A percentile compares a stretch with the other conserved stretches of the same genome.
Conservation (phyloP, 1,284 basidiomycete genomes). For the Fomitopsis schrenkii region DNA sequence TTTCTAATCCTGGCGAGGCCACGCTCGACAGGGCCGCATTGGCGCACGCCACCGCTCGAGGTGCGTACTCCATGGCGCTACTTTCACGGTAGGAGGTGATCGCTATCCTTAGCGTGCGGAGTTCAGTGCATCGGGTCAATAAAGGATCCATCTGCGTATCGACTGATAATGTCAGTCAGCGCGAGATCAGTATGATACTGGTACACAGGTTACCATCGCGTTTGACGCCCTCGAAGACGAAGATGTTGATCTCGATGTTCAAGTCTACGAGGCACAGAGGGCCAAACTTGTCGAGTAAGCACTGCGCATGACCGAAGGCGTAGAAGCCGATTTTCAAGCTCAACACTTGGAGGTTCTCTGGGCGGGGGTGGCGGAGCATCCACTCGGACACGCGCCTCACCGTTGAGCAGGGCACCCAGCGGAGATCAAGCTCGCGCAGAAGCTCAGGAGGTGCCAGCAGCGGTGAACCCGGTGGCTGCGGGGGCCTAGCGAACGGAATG, state of each 20-base stretch:
- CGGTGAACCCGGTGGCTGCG: background rate
- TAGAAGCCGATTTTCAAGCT: background rate
- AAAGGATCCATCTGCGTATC: background rate
- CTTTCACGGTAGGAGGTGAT: background rate
- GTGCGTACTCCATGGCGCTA: background rate
- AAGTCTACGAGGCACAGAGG: background rate
- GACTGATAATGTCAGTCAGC: background rate
- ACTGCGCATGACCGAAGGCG: background rate
- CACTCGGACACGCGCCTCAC: background rate
- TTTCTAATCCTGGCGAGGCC: background rate
- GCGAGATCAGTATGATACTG: background rate
- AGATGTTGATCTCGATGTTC: background rate
- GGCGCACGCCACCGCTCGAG: background rate
- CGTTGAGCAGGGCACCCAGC: background rate
- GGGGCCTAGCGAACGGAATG: background rate
- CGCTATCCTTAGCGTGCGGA: background rate
- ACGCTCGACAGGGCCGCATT: background rate
- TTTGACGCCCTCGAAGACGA: background rate
- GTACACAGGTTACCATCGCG: background rate
- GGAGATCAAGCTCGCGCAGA: background rate
- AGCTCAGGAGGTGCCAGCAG: background rate
- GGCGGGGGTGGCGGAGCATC: background rate
- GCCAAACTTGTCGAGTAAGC: background rate
- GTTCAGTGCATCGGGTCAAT: background rate
- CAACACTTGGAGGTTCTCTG: background rate